Evolutionary conservation across 768 basidiomycete species (phyloP), one percentile per base, ranked within the genome.

Genomic region (Calocybe indica): DNA sequence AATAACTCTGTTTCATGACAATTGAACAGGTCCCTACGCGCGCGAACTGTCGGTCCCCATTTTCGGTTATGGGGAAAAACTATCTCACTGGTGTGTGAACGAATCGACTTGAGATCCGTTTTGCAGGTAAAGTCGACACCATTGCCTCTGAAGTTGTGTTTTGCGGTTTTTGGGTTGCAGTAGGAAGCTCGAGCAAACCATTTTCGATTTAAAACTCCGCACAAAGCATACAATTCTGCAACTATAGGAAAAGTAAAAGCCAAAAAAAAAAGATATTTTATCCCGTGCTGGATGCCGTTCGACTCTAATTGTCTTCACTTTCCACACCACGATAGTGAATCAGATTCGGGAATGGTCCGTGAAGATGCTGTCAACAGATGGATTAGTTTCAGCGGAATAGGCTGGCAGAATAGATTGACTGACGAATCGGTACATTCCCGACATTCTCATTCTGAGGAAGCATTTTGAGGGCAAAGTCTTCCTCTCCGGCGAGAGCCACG

Each of bases 371-470:
- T 22, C 7, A 37, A 39, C 15, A 9, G 43, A 49, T 14, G 47
- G 32, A 45, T 39, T 7, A 15, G 31, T 40, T 37, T 5, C 13
- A 34, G 48, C 41, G 44, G 32, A 30, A 13, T 37, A 40, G 32
- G 28, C 10, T 37, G 4, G 37, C 41, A 14, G 9, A 22, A 12
- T 12, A n/a, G 32, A 7, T 15, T 35, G 10, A 71, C 77, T 67
- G 54, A 79, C 78, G 56, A 72, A 73, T 59, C 76, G 65, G 65
- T 76, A 75, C 72, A 75, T 74, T 41, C 72, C 76, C 33, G 73
- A 68, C 68, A 79, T 72, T 47, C 78, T 65, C 78, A 80, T 80
- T 15, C 78, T 69, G 60, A 82, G 64, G 57, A 76, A 78, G 54
- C 78, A 79, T 56, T 80, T 80, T 3, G 75, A 76, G 9, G 73